Evolutionary conservation across 2,329 filamentous ascomycete genomes (phyloP).

Genomic region (Falciphora oryzae): DNA sequence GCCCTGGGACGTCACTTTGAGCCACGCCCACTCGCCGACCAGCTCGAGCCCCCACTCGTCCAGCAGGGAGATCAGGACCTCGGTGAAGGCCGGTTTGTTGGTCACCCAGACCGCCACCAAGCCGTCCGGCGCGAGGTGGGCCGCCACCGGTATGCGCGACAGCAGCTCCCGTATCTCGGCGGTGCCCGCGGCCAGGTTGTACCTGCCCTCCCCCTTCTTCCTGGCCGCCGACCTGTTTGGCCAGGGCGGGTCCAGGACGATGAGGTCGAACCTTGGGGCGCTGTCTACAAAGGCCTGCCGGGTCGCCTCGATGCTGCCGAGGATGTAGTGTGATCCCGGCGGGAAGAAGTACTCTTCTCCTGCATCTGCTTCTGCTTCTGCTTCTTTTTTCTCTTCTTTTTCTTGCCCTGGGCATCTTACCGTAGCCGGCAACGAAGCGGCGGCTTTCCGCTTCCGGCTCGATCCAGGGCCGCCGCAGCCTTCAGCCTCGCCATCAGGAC

Average conservation of each 20-base stretch:
- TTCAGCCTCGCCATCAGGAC: conserved; percentile 3
- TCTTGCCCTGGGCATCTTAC: neutral
- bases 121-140: conserved; percentile 45
- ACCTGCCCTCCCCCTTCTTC: conserved; percentile 29
- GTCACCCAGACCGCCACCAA: conserved; percentile 73
- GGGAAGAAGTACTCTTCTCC: conserved; percentile 29
- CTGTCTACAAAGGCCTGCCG: conserved; percentile 33
- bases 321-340: conserved; percentile 37
- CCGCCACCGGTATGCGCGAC: conserved; percentile 48
- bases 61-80: conserved; percentile 51
- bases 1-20: conserved; percentile 63
- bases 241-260: conserved; percentile 76
- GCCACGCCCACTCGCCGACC: conserved; percentile 70
- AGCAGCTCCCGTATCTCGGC: conserved; percentile 39
- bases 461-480: neutral
- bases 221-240: conserved; percentile 69
- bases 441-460: neutral
- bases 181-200: conserved; percentile 5
- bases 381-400: conserved; percentile 11
- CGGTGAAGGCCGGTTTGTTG: conserved; percentile 57
- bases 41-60: conserved; percentile 59
- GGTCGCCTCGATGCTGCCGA: conserved; percentile 40
- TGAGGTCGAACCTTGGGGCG: conserved; percentile 54
- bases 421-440: neutral
- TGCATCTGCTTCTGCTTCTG: conserved; percentile 10